Base-by-base conservation (phyloP, 1,284 basidiomycete genomes). In the Amylostereum areolatum region DNA sequence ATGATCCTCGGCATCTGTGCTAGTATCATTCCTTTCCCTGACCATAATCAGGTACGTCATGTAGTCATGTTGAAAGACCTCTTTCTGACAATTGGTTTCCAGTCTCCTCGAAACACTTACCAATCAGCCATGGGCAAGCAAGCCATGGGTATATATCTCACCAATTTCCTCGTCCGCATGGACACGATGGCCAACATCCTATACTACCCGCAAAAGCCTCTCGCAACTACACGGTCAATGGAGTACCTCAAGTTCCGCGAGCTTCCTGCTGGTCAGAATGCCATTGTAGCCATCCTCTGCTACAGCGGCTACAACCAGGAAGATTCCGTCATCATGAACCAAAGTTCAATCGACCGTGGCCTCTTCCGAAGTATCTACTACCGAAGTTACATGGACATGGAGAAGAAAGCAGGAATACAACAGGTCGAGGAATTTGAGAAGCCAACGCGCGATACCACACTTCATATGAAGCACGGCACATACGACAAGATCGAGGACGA, bases 251-350 rank as follows among this genome's bases (percentile, higher is more conserved):
- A 92, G 62, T 99, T 99, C 84, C 82, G 94, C 59, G 95, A 99
- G 65, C 78, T 99, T 42, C 96, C 96, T 31, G 96, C 96, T 10
- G 97, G 96, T 18, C 94, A 97, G 69, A 99, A 99, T 64, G 94
- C 95, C 43, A 94, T 98, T 55, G 95, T 99, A 43, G 96, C 97
- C 3, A 99, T 99, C 65, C 75, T 99, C 46, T 98, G 95, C 64
- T 99, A 99, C 71, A 97, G 94, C 59, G 96, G 96, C 32, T 99
- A 99, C 73, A 99, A 99, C 69, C 97, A 99, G 70, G 97, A 99
- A 84, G 97, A 99, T 80, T 99, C 97, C 57, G 96, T 99, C 68
- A 99, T 99, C 69, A 97, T 99, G 96, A 99, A 99, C 68, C 96
- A 99, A 70, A 93, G 89, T 57, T 97, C 96, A 24, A 92, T 99